Percentiles rank a stretch among this genome's conserved stretches.
phyloP scores from a whole-genome alignment of 2,329 filamentous ascomycete species.

The Aspergillus pseudoviridinutans region DNA sequence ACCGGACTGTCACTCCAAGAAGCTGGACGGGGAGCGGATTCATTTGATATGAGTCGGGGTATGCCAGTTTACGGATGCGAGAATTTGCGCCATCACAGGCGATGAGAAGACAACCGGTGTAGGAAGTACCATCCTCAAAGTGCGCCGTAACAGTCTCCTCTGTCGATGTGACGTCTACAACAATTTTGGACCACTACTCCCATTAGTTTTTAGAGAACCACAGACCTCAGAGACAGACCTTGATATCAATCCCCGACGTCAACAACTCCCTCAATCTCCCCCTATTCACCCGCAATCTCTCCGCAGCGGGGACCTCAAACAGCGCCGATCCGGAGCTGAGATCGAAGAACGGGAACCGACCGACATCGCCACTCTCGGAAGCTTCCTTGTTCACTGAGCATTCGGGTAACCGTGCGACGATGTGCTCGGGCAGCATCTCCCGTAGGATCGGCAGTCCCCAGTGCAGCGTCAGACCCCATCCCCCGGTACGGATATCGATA shows the following conservation, averaged over 20 bases:
- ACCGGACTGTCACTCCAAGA: slow-evolving; percentile 45
- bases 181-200: slow-evolving; percentile 38
- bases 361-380: slow-evolving; percentile 44
- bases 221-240: slow-evolving; percentile 30
- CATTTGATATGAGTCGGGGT: slow-evolving; percentile 24
- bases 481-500: slow-evolving; percentile 46
- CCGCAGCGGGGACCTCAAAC: slow-evolving; percentile 43
- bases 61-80: slow-evolving; percentile 35
- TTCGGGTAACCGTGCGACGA: slow-evolving; percentile 46
- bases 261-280: slow-evolving; percentile 46
- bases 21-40: slow-evolving; percentile 47
- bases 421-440: slow-evolving; percentile 47
- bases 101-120: slow-evolving; percentile 44
- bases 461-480: slow-evolving; percentile 63
- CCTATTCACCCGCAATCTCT: slow-evolving; percentile 48
- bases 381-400: slow-evolving; percentile 54
- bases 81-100: slow-evolving; percentile 52
- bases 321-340: slow-evolving; percentile 48
- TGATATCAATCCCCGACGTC: slow-evolving; percentile 44
- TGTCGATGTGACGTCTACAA: slow-evolving; percentile 31
- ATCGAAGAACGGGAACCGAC: slow-evolving; percentile 55
- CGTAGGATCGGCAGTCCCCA: slow-evolving; percentile 56
- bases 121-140: slow-evolving; percentile 47
- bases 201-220: neutral
- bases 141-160: slow-evolving; percentile 36